phyloP scores from a whole-genome alignment of 2,329 filamentous ascomycete genomes.

The Colletotrichum godetiae region DNA sequence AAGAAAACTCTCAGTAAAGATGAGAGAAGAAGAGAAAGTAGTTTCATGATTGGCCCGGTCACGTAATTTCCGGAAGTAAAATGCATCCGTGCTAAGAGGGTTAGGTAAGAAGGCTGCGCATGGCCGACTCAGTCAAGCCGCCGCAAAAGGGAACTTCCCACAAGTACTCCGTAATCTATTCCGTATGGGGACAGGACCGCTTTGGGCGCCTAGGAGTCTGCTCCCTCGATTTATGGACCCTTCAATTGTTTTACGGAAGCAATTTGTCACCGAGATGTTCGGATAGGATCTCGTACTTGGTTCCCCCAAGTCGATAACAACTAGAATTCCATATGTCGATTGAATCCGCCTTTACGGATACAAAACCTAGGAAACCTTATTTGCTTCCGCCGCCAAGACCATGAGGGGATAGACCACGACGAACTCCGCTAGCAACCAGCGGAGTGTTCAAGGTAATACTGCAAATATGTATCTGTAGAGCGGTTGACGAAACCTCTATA shows the following conservation, averaged over 20 bases:
- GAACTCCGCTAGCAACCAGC: too few species aligned
- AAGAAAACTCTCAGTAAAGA: neutral
- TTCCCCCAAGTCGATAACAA: neutral
- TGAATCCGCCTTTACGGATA: neutral
- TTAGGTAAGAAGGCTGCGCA: slow-evolving; percentile 19
- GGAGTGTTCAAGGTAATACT: too few species aligned
- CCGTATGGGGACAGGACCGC: neutral
- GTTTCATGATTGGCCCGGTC: slow-evolving; percentile 33
- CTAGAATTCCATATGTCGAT: neutral
- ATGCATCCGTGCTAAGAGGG: slow-evolving; percentile 15
- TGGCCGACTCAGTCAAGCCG: neutral
- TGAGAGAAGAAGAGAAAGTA: slow-evolving; percentile 5
- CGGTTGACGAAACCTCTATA: too few species aligned
- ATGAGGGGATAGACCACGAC: neutral
- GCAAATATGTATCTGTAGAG: too few species aligned
- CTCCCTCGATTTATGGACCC: neutral
- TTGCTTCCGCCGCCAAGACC: neutral
- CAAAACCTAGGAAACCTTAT: neutral
- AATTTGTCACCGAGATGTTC: slow-evolving; percentile 4
- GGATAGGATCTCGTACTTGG: neutral
- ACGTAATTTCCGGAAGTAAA: slow-evolving; percentile 27
- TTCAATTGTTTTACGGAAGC: neutral
- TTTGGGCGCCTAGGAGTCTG: neutral
- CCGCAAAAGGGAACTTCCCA: slow-evolving; percentile 22
- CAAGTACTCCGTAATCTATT: neutral